These are phyloP conservation scores for Amanita inopinata DNA, from an alignment of 768 basidiomycete genomes.

Conservation along the genomic window DNA sequence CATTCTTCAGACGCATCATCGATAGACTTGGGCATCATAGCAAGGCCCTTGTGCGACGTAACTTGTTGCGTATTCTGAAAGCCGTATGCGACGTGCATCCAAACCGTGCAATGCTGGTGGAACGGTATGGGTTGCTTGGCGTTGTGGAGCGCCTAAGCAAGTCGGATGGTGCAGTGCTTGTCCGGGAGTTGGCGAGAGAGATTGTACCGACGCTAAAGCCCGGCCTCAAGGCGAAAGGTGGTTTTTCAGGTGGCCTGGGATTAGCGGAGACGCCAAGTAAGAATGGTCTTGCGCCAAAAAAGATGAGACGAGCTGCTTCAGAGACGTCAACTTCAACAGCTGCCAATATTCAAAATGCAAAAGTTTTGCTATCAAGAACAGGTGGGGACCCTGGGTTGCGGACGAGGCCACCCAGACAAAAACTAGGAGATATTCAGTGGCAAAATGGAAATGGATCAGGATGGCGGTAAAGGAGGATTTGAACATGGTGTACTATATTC, in stretches of 20 bases:
- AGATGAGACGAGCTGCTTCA: constrained; percentile 58
- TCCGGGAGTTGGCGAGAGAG: constrained; percentile 80
- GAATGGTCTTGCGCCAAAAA: constrained; percentile 48
- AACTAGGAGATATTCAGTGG: constrained; percentile 58
- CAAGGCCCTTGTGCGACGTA: constrained; percentile 86
- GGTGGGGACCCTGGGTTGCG: constrained; percentile 16
- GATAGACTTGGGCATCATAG: constrained; percentile 62
- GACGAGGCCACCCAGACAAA: constrained; percentile 31
- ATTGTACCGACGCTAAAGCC: constrained; percentile 73
- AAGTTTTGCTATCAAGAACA: constrained; percentile 23
- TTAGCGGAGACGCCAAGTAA: constrained; percentile 13
- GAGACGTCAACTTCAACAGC: constrained; percentile 38
- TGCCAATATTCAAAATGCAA: constrained; percentile 9
- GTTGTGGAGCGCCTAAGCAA: constrained; percentile 75
- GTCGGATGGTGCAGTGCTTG: constrained; percentile 83
- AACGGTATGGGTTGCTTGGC: constrained; percentile 70
- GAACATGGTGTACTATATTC: constrained; percentile 10
- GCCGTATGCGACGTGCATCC: constrained; percentile 87
- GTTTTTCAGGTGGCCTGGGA: neutral
- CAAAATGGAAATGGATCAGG: constrained; percentile 18
- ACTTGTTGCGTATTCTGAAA: constrained; percentile 76
- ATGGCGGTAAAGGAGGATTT: neutral
- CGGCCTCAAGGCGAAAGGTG: constrained; percentile 29
- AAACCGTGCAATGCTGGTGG: constrained; percentile 72
- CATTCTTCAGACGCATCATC: constrained; percentile 82